Evolutionary conservation across 2,329 filamentous ascomycete species (phyloP).

Genomic region (Fusarium zealandicum): DNA sequence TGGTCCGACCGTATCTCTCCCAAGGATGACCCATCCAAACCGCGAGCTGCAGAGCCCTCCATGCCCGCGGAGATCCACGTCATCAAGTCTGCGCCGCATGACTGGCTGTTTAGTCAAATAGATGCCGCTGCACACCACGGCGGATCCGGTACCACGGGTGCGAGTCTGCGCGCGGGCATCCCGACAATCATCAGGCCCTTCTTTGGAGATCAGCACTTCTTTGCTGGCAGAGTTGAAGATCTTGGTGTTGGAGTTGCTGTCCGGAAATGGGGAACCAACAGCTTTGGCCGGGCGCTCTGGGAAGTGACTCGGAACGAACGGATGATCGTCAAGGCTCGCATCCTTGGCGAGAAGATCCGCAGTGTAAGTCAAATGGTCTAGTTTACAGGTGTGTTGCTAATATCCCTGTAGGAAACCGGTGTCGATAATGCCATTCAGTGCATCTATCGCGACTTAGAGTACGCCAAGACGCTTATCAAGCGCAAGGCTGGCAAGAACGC

Average conservation of each 20-base stretch:
- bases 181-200: constrained; percentile 96
- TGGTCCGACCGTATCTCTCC: constrained; percentile 83
- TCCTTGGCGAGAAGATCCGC: constrained; percentile 86
- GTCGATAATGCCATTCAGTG: constrained; percentile 90
- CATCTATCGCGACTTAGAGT: constrained; percentile 94
- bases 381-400: constrained; percentile 32
- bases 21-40: constrained; percentile 53
- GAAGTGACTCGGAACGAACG: constrained; percentile 87
- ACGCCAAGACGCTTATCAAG: constrained; percentile 84
- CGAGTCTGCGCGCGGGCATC: constrained; percentile 86
- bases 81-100: constrained; percentile 91
- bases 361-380: constrained; percentile 62
- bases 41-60: constrained; percentile 68
- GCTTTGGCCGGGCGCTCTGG: constrained; percentile 88
- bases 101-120: constrained; percentile 94
- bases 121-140: constrained; percentile 96
- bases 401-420: constrained; percentile 74
- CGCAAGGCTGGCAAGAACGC: constrained; percentile 63
- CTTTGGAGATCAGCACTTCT: constrained; percentile 98
- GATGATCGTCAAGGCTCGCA: constrained; percentile 86
- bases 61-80: constrained; percentile 82
- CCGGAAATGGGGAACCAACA: constrained; percentile 86
- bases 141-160: constrained; percentile 92
- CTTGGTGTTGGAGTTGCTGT: constrained; percentile 90
- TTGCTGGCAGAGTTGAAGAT: constrained; percentile 87